A percentile compares a stretch with the other conserved stretches of the same genome.
Conservation (phyloP, 2,329 filamentous ascomycete species). For the Kalaharituber pfeilii region DNA sequence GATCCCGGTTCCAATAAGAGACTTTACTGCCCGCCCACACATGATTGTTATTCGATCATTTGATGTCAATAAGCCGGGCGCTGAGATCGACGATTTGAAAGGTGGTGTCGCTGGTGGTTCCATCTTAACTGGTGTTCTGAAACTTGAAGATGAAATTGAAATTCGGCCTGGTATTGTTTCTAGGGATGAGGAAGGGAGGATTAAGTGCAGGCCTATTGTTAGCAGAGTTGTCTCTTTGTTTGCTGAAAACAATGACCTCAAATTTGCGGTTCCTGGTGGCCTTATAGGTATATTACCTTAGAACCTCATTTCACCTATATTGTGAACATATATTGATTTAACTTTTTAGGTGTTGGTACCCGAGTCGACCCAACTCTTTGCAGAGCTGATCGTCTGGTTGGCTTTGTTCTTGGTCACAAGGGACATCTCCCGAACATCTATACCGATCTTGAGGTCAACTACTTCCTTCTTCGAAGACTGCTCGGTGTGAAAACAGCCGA, state of each 20-base stretch:
- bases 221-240: slow-evolving; percentile 87
- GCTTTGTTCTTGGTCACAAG: slow-evolving; percentile 90
- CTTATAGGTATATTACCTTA: slow-evolving; percentile 45
- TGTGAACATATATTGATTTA: slow-evolving; percentile 17
- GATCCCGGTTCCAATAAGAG: slow-evolving; percentile 77
- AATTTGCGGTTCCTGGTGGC: slow-evolving; percentile 93
- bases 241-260: slow-evolving; percentile 94
- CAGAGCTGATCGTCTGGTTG: slow-evolving; percentile 95
- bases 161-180: slow-evolving; percentile 97
- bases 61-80: slow-evolving; percentile 98
- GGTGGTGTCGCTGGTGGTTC: slow-evolving; percentile 95
- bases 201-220: slow-evolving; percentile 95
- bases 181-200: slow-evolving; percentile 79
- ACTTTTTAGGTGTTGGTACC: slow-evolving; percentile 57
- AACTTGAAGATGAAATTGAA: slow-evolving; percentile 94
- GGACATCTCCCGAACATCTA: slow-evolving; percentile 92
- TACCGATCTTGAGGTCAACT: slow-evolving; percentile 97
- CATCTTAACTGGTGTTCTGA: slow-evolving; percentile 90
- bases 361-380: slow-evolving; percentile 94
- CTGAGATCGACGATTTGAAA: slow-evolving; percentile 95
- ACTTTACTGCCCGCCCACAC: slow-evolving; percentile 82
- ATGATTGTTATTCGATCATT: slow-evolving; percentile 99
- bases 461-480: slow-evolving; percentile 86
- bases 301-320: slow-evolving; percentile 4
- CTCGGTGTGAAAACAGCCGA: slow-evolving; percentile 95